Conservation (phyloP, 139 green algal species). For the Closterium sp. region DNA sequence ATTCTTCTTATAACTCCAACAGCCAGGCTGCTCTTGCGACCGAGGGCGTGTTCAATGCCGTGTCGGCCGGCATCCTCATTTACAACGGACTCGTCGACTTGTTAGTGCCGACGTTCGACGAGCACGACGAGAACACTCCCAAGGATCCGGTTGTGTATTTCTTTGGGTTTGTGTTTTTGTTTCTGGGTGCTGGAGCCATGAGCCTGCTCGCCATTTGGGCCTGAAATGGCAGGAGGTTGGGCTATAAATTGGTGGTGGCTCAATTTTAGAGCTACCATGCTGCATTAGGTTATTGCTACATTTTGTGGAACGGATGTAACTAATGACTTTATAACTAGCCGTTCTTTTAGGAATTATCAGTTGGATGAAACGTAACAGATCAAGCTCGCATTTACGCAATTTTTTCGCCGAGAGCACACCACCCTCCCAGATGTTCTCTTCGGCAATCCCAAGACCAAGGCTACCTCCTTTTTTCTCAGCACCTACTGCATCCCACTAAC, state of each 20-base stretch:
- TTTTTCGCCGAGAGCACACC: too few relatives aligned
- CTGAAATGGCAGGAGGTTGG: not conserved
- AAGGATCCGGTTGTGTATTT: slow-evolving; percentile 3
- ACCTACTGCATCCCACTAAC: too few relatives aligned
- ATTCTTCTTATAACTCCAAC: slow-evolving; percentile 8
- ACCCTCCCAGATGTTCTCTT: not conserved
- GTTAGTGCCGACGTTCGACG: slow-evolving; percentile 40
- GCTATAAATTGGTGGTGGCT: too few relatives aligned
- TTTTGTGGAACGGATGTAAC: not conserved
- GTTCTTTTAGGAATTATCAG: too few relatives aligned
- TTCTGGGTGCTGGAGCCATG: not conserved
- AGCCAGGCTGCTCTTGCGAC: slow-evolving; percentile 14
- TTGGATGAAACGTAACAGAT: too few relatives aligned
- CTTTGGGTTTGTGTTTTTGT: slow-evolving; percentile 12
- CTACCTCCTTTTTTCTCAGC: not conserved
- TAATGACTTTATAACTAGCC: too few relatives aligned
- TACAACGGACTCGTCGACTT: slow-evolving; percentile 51
- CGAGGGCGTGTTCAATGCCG: slow-evolving; percentile 34
- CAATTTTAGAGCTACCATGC: too few relatives aligned
- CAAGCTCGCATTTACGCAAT: too few relatives aligned
- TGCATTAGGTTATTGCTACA: too few relatives aligned
- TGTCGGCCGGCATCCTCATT: slow-evolving; percentile 46
- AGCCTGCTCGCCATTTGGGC: slow-evolving; percentile 1
- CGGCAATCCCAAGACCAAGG: not conserved
- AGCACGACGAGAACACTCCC: not conserved